Base-by-base conservation (phyloP, 257 asterid genomes). In the Scutellaria galericulata region DNA sequence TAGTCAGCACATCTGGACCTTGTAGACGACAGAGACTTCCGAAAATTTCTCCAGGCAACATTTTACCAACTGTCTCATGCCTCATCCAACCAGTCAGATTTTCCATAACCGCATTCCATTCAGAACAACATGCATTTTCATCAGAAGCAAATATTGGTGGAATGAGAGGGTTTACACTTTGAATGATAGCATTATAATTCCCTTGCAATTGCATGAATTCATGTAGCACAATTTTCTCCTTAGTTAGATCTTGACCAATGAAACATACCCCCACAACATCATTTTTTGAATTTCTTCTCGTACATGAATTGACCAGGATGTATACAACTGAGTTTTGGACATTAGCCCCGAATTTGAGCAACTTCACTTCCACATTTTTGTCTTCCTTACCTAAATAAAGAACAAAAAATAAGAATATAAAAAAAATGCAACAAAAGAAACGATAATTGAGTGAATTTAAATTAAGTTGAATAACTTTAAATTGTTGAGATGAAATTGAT, bases 81-180 rank as follows among this genome's bases (percentile, higher is more conserved):
- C 75, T 87, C 77, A 8, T 73, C 83, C 84, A 89, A 53, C 94
- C 94, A 0, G 94, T 86, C 71, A 89, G 74, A 56, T 82, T 83
- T 68, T 87, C 91, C 94, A 87, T 86, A 58, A 86, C 89, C 9
- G 84, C 85, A 44, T 82, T 89, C 96, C 93, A 87, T 75, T 89
- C 94, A 54, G 79, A 84, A 75, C 96, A 89, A 65, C 84, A 78
- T 6, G 90, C 94, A 74, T 86, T 83, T 77, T 70, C 85, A 73
- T 89, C 91, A 9, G 91, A 78, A 70, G 90, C 93, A 71, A 89
- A 87, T 70, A 89, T 87, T 27, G 94, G 96, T 7, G 94, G 94
- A 54, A 89, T 84, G 53, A 87, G 68, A 59, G 89, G 89, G 58
- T 78, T 85, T 24, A 79, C 81, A 68, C 86, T 86, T 53, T 86